Conservation (phyloP, 495 filamentous ascomycete species). For the Neurospora discreta region DNA sequence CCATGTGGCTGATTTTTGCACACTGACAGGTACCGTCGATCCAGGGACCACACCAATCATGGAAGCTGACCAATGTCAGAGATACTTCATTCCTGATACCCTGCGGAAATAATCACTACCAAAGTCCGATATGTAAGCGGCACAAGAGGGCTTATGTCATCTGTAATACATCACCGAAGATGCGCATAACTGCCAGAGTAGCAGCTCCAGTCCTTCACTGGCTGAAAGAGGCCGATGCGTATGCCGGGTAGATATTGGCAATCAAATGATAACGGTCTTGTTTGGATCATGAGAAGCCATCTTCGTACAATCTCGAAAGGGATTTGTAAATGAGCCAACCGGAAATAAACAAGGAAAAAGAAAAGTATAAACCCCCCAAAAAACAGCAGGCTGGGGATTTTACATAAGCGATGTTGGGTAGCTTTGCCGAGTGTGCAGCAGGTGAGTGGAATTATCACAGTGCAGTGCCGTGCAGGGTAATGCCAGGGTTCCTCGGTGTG, state of each 20-base stretch:
- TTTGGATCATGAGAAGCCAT: neutral
- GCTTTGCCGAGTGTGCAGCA: neutral
- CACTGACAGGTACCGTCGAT: neutral
- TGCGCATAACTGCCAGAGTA: neutral
- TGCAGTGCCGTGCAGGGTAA: neutral
- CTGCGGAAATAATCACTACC: neutral
- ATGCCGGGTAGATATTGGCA: neutral
- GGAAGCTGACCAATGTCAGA: neutral
- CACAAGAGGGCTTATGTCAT: neutral
- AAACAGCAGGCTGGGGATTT: neutral
- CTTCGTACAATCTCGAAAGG: neutral
- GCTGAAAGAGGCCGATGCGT: neutral
- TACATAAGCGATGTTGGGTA: neutral
- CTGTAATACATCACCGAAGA: neutral
- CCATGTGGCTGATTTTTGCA: neutral
- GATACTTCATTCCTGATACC: neutral
- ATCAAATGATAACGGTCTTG: neutral
- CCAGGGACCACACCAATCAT: neutral
- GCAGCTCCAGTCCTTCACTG: neutral
- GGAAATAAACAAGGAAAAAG: neutral
- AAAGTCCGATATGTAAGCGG: neutral
- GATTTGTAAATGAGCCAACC: neutral
- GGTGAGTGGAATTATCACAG: neutral
- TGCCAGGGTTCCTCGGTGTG: neutral
- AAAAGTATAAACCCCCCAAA: neutral